Evolutionary conservation across 2,329 filamentous ascomycete genomes (phyloP), one percentile per base, ranked within the genome.

Genomic region (Hypoxylon sp.): DNA sequence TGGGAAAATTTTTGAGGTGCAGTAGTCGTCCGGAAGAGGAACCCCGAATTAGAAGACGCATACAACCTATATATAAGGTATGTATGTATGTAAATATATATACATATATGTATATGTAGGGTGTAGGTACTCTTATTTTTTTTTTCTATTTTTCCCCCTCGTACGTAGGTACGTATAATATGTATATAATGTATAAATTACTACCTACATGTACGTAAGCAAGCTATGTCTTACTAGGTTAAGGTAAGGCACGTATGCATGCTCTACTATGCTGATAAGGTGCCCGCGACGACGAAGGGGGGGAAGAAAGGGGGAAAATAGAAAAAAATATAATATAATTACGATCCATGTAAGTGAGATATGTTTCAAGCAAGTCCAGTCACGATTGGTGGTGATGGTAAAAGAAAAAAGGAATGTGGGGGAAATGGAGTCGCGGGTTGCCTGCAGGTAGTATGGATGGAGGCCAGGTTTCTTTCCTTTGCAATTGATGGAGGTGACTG

Each of bases 21-120:
- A 71, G 66, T 37, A 65, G 42, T 57, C 59, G 62, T 39, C 57
- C 66, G 66, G 68, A 68, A 63, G 54, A 14, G 46, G 19, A 68
- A 58, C 22, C 35, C 61, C 68, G 59, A 71, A 59, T 66, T 54
- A 31, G 62, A 47, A 66, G 48, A 55, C 44, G 50, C 51, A 62
- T 62, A 52, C 29, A 48, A 42, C 47, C 44, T 51, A 55, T 59
- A 50, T 35, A 14, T 46, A 14, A 54, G 42, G 24, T 37, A 54
- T 50, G 10, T 52, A 31, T 51, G 51, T 29, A 37, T 47, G 14
- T 44, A 39, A 48, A 48, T 26, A 19, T 53, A 60, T 50, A 48
- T 52, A 33, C 10, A 35, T 52, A n/a, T 31, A 24, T 33, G 47
- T 57, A 53, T n/a, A n/a, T n/a, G n/a, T n/a, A n/a, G n/a, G n/a